Evolutionary conservation across 108 stramenopile genomes (phyloP).

Genomic region (Seminavis robusta): DNA sequence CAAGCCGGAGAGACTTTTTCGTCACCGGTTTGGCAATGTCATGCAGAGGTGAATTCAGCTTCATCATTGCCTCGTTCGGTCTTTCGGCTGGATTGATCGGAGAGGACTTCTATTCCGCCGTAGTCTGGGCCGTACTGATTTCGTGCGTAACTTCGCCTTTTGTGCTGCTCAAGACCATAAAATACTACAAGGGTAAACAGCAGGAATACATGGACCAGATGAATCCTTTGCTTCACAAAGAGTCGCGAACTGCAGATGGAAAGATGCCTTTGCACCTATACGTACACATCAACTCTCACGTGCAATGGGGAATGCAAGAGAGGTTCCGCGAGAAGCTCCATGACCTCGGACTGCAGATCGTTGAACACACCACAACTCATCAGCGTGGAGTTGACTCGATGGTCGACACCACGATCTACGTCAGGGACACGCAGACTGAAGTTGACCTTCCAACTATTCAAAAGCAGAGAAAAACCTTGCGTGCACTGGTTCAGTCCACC

Average conservation of each 20-base stretch:
- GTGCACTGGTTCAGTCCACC: no score
- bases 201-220: slow-evolving; percentile 13
- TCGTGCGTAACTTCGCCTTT: slow-evolving; percentile 30
- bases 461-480: no score
- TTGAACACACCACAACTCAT: no score
- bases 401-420: no score
- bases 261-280: slow-evolving; percentile 21
- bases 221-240: slow-evolving; percentile 16
- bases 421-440: no score
- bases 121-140: slow-evolving; percentile 38
- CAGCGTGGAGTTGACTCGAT: no score
- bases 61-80: slow-evolving; percentile 48
- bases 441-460: no score
- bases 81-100: slow-evolving; percentile 37
- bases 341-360: slow-evolving; percentile 30
- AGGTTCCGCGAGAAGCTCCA: slow-evolving; percentile 18
- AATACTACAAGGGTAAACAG: slow-evolving; percentile 39
- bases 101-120: slow-evolving; percentile 24
- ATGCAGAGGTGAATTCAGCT: slow-evolving; percentile 43
- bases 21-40: slow-evolving; percentile 39
- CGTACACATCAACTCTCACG: slow-evolving; percentile 24
- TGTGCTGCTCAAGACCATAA: slow-evolving; percentile 21
- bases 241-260: slow-evolving; percentile 13
- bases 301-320: slow-evolving; percentile 38
- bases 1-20: slow-evolving; percentile 16